Conservation (phyloP, 108 stramenopile species). For the Poteriospumella lacustris region DNA sequence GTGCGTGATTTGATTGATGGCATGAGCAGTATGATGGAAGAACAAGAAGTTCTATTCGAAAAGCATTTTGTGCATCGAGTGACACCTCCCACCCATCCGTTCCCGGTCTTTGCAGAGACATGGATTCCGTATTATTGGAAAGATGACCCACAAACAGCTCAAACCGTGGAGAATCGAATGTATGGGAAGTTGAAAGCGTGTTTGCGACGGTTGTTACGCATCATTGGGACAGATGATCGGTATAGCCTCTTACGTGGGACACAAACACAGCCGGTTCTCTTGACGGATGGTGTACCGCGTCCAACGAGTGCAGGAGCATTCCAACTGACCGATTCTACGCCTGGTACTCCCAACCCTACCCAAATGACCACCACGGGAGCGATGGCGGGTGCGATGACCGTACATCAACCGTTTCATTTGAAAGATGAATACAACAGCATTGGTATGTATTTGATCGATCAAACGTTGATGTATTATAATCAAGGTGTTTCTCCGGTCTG, state of each 20-base stretch:
- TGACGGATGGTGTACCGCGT: too few species aligned
- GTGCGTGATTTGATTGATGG: too few species aligned
- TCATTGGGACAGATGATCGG: neutral
- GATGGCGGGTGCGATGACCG: too few species aligned
- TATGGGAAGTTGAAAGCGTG: neutral
- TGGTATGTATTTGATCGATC: neutral
- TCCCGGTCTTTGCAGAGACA: neutral
- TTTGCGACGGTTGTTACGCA: neutral
- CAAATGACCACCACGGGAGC: too few species aligned
- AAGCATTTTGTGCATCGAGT: neutral
- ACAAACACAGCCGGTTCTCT: too few species aligned
- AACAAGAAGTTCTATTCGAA: neutral
- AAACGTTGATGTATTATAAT: neutral
- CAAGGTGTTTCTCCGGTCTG: neutral
- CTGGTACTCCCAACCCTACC: too few species aligned
- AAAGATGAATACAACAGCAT: neutral
- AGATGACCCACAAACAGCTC: neutral
- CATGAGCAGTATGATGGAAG: neutral
- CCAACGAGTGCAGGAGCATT: too few species aligned
- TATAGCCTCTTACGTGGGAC: too few species aligned
- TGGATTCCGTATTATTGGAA: neutral
- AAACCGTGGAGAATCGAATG: neutral
- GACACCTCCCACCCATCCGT: neutral
- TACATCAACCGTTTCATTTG: neutral
- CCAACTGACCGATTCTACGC: too few species aligned